A percentile compares a stretch with the other conserved stretches of the same genome.
Conservation (phyloP, 495 filamentous ascomycete genomes). For the Echria macrotheca region DNA sequence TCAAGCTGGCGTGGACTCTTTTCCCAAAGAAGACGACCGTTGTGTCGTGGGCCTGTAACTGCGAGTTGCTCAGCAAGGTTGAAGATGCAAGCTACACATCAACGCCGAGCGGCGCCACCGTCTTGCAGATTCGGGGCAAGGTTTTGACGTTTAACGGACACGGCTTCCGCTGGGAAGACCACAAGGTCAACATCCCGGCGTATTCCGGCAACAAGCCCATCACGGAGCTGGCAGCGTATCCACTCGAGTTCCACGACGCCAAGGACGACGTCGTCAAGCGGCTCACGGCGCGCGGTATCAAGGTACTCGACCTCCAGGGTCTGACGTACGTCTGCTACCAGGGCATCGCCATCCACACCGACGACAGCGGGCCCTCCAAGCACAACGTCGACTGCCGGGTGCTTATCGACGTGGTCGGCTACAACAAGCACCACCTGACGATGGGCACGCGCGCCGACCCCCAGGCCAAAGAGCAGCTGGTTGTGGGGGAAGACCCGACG, state of each 20-base stretch:
- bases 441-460: constrained; percentile 23
- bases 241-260: constrained; percentile 25
- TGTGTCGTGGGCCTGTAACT: constrained; percentile 25
- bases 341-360: constrained; percentile 24
- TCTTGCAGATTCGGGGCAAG: constrained; percentile 17
- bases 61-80: constrained; percentile 30
- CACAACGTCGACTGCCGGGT: constrained; percentile 32
- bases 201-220: constrained; percentile 28
- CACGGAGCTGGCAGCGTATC: constrained; percentile 27
- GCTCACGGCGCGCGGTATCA: constrained; percentile 22
- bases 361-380: constrained; percentile 10
- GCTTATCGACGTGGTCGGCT: constrained; percentile 35
- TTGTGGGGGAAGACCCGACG: constrained; percentile 7
- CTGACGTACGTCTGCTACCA: constrained; percentile 28
- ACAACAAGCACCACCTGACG: constrained; percentile 31
- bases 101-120: not conserved
- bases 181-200: constrained; percentile 13
- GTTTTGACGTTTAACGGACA: constrained; percentile 29
- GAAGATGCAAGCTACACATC: constrained; percentile 16
- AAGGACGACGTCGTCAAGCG: constrained; percentile 17
- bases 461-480: constrained; percentile 7
- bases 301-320: constrained; percentile 32
- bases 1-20: constrained; percentile 32
- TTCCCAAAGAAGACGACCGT: constrained; percentile 31
- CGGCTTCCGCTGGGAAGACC: constrained; percentile 26